Percentiles rank a stretch among this genome's conserved stretches.
Evolutionary conservation across 257 asterid species (phyloP).

Genomic region (Plantago ovata): DNA sequence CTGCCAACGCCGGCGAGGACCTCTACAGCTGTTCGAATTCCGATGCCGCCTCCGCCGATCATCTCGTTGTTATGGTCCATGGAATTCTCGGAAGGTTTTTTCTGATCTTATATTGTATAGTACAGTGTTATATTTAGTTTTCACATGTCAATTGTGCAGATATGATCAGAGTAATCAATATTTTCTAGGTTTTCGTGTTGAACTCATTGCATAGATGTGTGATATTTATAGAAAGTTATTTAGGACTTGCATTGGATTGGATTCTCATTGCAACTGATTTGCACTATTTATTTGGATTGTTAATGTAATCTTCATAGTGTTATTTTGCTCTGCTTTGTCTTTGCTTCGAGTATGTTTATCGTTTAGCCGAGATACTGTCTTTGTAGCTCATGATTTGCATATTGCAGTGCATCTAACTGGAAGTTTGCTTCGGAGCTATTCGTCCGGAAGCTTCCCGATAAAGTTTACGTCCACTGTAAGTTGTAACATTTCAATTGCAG

Average conservation of each 20-base stretch:
- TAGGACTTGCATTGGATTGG: not conserved
- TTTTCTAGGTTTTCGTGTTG: not conserved
- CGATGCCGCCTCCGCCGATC: slow-evolving; percentile 76
- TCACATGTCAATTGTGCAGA: not conserved
- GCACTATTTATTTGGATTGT: no score
- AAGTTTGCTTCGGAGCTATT: slow-evolving; percentile 82
- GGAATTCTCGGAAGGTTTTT: slow-evolving; percentile 96
- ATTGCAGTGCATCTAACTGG: slow-evolving; percentile 82
- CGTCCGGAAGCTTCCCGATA: slow-evolving; percentile 74
- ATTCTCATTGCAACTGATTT: no score
- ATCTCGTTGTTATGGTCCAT: slow-evolving; percentile 91
- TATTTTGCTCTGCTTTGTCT: not conserved
- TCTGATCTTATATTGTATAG: not conserved
- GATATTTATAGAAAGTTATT: not conserved
- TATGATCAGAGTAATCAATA: no score
- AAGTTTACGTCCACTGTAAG: slow-evolving; percentile 91
- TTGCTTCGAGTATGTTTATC: no score
- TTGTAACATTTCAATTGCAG: not conserved
- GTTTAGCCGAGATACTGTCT: not conserved
- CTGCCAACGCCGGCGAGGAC: slow-evolving; percentile 65
- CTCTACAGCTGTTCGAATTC: slow-evolving; percentile 54
- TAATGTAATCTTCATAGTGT: not conserved
- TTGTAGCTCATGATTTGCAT: not conserved
- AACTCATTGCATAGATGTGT: not conserved
- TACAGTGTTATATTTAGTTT: not conserved